Percentiles rank a stretch among this genome's conserved stretches.
phyloP scores from a whole-genome alignment of 352 stramenopile genomes.

The Phytophthora litchii region DNA sequence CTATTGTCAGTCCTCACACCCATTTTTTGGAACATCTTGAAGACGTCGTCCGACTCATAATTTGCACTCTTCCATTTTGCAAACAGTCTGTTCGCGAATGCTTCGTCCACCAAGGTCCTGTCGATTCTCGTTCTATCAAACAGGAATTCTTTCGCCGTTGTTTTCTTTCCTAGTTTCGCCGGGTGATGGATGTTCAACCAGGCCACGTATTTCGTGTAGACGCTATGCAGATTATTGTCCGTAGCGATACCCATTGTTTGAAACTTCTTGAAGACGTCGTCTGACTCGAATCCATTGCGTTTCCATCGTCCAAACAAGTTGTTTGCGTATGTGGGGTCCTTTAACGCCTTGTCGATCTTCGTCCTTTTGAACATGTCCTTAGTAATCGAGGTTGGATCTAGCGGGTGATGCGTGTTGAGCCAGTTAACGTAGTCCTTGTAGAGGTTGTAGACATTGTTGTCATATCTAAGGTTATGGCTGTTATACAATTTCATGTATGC shows the following conservation, averaged over 20 bases:
- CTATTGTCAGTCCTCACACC: not conserved
- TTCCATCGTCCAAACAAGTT: slow-evolving; percentile 5
- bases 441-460: not conserved
- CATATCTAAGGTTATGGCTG: not conserved
- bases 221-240: not conserved
- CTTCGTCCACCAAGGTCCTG: not conserved
- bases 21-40: not conserved
- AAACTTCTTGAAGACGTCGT: not conserved
- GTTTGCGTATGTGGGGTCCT: not conserved
- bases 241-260: not conserved
- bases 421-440: not conserved
- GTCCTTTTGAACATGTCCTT: not conserved
- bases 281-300: not conserved
- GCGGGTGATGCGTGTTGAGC: not conserved
- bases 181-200: slow-evolving; percentile 3
- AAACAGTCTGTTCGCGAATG: slow-evolving; percentile 1
- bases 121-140: not conserved
- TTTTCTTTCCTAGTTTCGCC: too few relatives aligned
- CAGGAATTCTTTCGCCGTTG: not conserved
- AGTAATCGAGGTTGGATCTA: too few relatives aligned
- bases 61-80: not conserved
- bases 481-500: not conserved
- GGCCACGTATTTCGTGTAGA: not conserved
- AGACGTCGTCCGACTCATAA: not conserved
- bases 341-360: not conserved